Evolutionary conservation across 768 basidiomycete genomes (phyloP).

Genomic region (Amanita brunnescens): DNA sequence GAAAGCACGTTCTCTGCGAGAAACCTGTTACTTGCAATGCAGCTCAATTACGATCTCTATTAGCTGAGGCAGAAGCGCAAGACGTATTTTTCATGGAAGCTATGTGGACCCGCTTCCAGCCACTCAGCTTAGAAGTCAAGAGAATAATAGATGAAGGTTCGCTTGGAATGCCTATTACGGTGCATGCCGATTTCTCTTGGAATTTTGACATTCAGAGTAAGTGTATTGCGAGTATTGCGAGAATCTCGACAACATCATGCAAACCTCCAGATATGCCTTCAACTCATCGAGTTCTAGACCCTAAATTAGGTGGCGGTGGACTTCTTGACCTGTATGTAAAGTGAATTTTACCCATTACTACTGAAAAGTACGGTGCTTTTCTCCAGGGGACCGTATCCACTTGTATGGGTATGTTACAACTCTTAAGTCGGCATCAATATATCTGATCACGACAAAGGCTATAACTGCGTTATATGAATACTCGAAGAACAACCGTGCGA

Average conservation of each 20-base stretch:
- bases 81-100: slow-evolving; percentile 91
- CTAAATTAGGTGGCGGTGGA: slow-evolving; percentile 72
- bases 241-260: background rate
- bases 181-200: slow-evolving; percentile 71
- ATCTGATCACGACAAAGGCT: slow-evolving; percentile 34
- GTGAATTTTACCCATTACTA: slow-evolving; percentile 16
- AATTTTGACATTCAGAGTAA: slow-evolving; percentile 60
- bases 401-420: slow-evolving; percentile 53
- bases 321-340: slow-evolving; percentile 64
- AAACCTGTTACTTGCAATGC: slow-evolving; percentile 79
- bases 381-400: slow-evolving; percentile 68
- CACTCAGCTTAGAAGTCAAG: slow-evolving; percentile 56
- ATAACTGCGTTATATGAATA: slow-evolving; percentile 75
- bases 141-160: slow-evolving; percentile 49
- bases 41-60: slow-evolving; percentile 65
- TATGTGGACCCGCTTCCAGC: slow-evolving; percentile 81
- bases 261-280: slow-evolving; percentile 44
- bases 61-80: slow-evolving; percentile 66
- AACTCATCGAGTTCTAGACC: slow-evolving; percentile 73
- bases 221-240: slow-evolving; percentile 15
- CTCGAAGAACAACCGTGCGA: slow-evolving; percentile 53
- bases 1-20: slow-evolving; percentile 84
- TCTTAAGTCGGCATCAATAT: background rate
- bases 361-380: background rate
- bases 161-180: slow-evolving; percentile 57